Conservation (phyloP, 1,139 yeast genomes). For the Hanseniaspora uvarum region DNA sequence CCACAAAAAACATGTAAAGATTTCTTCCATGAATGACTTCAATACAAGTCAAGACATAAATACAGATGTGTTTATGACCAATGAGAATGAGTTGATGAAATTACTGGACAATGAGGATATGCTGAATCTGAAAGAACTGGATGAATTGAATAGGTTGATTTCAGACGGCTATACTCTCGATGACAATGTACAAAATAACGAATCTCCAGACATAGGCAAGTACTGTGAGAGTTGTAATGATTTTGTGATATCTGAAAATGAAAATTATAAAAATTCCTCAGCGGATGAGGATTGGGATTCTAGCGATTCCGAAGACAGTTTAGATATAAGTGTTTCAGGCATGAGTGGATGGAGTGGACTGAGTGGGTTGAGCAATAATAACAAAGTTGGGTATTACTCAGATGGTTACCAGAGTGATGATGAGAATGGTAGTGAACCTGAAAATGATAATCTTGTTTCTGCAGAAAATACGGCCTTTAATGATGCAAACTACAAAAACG, state of each 20-base stretch:
- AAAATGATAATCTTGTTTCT: neutral
- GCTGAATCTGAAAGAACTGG: slow-evolving; percentile 67
- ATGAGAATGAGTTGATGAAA: slow-evolving; percentile 34
- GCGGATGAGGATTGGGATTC: slow-evolving; percentile 8
- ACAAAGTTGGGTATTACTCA: slow-evolving; percentile 2
- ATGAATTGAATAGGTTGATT: slow-evolving; percentile 26
- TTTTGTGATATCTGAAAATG: neutral
- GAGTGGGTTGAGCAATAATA: slow-evolving; percentile 10
- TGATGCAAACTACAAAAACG: neutral
- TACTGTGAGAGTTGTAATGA: slow-evolving; percentile 15
- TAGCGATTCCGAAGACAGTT: slow-evolving; percentile 7
- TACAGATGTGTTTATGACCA: neutral
- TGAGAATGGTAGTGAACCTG: neutral
- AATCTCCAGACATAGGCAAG: neutral
- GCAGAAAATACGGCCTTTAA: neutral
- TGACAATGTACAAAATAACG: neutral
- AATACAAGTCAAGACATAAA: neutral
- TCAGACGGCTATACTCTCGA: slow-evolving; percentile 10
- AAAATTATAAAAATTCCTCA: neutral
- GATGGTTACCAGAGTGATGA: slow-evolving; percentile 7
- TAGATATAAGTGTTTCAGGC: slow-evolving; percentile 15
- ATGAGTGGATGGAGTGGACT: slow-evolving; percentile 16
- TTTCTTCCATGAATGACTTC: neutral
- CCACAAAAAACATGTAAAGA: neutral
- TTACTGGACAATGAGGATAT: slow-evolving; percentile 65